Base-by-base conservation (phyloP, 176 grass and related monocot genomes). In the Pharus latifolius region DNA sequence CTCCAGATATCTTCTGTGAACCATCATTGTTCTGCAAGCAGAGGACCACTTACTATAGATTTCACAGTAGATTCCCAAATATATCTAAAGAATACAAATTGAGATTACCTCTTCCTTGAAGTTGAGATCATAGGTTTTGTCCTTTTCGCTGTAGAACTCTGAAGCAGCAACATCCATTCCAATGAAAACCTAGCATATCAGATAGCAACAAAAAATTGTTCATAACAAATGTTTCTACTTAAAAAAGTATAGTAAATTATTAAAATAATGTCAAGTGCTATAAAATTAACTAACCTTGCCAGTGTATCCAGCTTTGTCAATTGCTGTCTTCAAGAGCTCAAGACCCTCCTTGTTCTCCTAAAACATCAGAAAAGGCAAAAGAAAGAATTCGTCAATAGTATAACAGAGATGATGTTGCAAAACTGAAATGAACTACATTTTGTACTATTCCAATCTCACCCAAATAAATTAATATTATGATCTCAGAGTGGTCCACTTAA, bases 101-200 rank as follows among this genome's bases (percentile, higher is more conserved):
- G 25, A 45, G 12, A n/a, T 20, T 51, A 98, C 93, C 75, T 97
- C 89, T 43, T 92, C 89, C 76, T 97, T 97, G 71, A 97, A 97
- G 53, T 97, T 92, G 18, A 97, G 89, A 49, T 97, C 93, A 70
- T 97, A 97, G 5, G 93, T 92, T 55, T 87, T 72, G 35, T 91
- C 95, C 72, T 98, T 98, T 4, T 98, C 95, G 60, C 30, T 78
- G 50, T 84, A 98, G 72, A 98, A 98, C 40, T 98, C 95, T 23
- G 95, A 98, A 78, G 95, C 95, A 56, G 95, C 95, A 84, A 98
- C 95, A 64, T 98, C 95, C 95, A 99, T 99, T 71, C 95, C 95
- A 70, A 99, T 99, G 57, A 94, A 84, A 60, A 99, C 90, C 95
- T 98, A 38, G 2, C 47, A 69, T 11, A 64, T n/a, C 31, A 50